These are phyloP conservation scores for Sporothrix pseudoabietina DNA, from an alignment of 2,329 filamentous ascomycete species.

Conservation along the genomic window DNA sequence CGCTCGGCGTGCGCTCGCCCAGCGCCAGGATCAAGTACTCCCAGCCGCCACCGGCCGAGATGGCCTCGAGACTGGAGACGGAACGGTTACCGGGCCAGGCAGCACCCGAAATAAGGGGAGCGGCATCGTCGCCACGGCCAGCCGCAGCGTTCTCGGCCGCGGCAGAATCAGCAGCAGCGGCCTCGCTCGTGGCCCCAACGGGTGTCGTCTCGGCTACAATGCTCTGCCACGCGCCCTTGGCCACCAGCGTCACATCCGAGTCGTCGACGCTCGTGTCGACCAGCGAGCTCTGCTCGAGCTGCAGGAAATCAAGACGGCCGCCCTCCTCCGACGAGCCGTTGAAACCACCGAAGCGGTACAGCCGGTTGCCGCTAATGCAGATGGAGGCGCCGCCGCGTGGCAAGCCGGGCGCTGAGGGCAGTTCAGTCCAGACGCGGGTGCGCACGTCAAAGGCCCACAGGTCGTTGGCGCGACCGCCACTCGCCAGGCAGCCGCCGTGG, in stretches of 20 bases:
- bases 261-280: slow-evolving; percentile 49
- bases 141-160: slow-evolving; percentile 36
- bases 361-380: slow-evolving; percentile 60
- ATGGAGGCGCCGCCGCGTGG: slow-evolving; percentile 69
- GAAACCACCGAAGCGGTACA: slow-evolving; percentile 81
- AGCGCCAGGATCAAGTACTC: slow-evolving; percentile 65
- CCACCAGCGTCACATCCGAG: slow-evolving; percentile 53
- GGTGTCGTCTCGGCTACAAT: slow-evolving; percentile 29
- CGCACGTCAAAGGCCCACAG: slow-evolving; percentile 76
- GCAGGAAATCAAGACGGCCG: slow-evolving; percentile 68
- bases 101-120: slow-evolving; percentile 28
- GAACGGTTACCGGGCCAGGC: slow-evolving; percentile 57
- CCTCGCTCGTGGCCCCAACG: slow-evolving; percentile 27
- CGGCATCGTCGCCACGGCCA: slow-evolving; percentile 39
- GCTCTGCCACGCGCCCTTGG: slow-evolving; percentile 57
- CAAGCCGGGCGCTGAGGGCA: slow-evolving; percentile 67
- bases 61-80: slow-evolving; percentile 56
- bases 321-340: slow-evolving; percentile 71
- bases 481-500: slow-evolving; percentile 72
- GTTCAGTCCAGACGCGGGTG: slow-evolving; percentile 65
- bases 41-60: slow-evolving; percentile 61
- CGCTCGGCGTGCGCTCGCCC: slow-evolving; percentile 57
- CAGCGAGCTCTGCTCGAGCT: slow-evolving; percentile 59
- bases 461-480: slow-evolving; percentile 65
- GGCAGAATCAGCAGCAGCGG: slow-evolving; percentile 23